These are phyloP conservation scores for Aureobasidium pullulans DNA, from an alignment of 2,329 filamentous ascomycete genomes.

Conservation along the genomic window DNA sequence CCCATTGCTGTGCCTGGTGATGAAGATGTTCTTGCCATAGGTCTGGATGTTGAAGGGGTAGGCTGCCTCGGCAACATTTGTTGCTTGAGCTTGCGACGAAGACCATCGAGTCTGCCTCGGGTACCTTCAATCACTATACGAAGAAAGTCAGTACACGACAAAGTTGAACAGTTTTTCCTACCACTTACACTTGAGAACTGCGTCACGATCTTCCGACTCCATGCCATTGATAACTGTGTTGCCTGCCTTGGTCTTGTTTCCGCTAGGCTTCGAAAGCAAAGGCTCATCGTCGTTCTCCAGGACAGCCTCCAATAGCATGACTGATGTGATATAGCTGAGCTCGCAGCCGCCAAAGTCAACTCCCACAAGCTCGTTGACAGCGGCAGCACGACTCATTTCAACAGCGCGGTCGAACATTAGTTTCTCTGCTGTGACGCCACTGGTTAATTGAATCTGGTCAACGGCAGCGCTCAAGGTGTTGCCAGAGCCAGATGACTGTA, in stretches of 20 bases:
- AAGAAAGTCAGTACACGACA: background rate
- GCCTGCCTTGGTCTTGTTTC: constrained; percentile 39
- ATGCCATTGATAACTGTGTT: constrained; percentile 45
- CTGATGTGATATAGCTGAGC: constrained; percentile 85
- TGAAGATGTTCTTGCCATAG: constrained; percentile 6
- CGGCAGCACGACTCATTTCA: constrained; percentile 91
- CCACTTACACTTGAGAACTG: constrained; percentile 63
- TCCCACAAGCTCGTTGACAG: constrained; percentile 91
- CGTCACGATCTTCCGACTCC: constrained; percentile 64
- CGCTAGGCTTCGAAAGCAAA: constrained; percentile 37
- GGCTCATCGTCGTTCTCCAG: constrained; percentile 69
- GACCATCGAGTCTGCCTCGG: constrained; percentile 9
- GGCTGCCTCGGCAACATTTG: constrained; percentile 11
- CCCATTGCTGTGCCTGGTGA: constrained; percentile 11
- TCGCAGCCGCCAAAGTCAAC: constrained; percentile 52
- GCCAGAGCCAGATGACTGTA: constrained; percentile 41
- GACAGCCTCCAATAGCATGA: constrained; percentile 90
- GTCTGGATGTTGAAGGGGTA: background rate
- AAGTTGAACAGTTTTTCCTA: background rate
- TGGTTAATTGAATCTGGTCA: constrained; percentile 75
- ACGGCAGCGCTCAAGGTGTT: constrained; percentile 56
- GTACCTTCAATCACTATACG: constrained; percentile 16
- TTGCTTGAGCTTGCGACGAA: constrained; percentile 13
- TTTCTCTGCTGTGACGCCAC: constrained; percentile 89
- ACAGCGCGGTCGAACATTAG: constrained; percentile 96